phyloP scores from a whole-genome alignment of 1,284 basidiomycete species.

The Meripilus lineatus region DNA sequence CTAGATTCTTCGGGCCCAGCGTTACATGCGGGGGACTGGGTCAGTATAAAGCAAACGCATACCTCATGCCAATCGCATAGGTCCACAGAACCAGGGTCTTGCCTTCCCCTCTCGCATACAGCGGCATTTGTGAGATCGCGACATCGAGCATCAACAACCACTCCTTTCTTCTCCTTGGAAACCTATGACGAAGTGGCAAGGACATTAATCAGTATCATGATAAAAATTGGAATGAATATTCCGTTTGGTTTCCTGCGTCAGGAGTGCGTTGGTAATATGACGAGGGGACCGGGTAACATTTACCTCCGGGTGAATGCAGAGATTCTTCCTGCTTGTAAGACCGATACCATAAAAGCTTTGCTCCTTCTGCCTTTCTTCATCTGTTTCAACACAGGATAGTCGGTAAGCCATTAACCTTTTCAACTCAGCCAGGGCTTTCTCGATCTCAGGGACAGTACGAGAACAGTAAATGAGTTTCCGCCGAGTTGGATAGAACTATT shows the following conservation, averaged over 20 bases:
- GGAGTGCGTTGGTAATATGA: no score
- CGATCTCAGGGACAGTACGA: slow-evolving; percentile 99
- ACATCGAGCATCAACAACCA: slow-evolving; percentile 95
- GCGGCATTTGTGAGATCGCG: slow-evolving; percentile 90
- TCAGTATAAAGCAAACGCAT: slow-evolving; percentile 15
- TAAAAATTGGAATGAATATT: no score
- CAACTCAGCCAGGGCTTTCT: slow-evolving; percentile 95
- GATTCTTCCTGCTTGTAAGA: slow-evolving; percentile 92
- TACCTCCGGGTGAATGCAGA: slow-evolving; percentile 95
- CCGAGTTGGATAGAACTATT: slow-evolving; percentile 86
- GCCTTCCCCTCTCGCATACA: slow-evolving; percentile 81
- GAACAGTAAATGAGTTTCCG: slow-evolving; percentile 99
- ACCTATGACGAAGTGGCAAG: slow-evolving; percentile 49
- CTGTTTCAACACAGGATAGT: slow-evolving; percentile 60
- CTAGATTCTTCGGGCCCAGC: slow-evolving; percentile 51
- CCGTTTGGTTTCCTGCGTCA: no score
- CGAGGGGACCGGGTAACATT: slow-evolving; percentile 22
- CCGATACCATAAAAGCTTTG: slow-evolving; percentile 86
- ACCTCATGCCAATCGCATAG: slow-evolving; percentile 97
- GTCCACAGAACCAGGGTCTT: slow-evolving; percentile 88
- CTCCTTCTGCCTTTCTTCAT: slow-evolving; percentile 78
- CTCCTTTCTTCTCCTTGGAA: slow-evolving; percentile 96
- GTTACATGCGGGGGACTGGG: neutral
- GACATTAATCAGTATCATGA: neutral
- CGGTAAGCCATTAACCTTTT: slow-evolving; percentile 95